Conservation (phyloP, 495 filamentous ascomycete genomes). For the Penicillium bialowiezense region DNA sequence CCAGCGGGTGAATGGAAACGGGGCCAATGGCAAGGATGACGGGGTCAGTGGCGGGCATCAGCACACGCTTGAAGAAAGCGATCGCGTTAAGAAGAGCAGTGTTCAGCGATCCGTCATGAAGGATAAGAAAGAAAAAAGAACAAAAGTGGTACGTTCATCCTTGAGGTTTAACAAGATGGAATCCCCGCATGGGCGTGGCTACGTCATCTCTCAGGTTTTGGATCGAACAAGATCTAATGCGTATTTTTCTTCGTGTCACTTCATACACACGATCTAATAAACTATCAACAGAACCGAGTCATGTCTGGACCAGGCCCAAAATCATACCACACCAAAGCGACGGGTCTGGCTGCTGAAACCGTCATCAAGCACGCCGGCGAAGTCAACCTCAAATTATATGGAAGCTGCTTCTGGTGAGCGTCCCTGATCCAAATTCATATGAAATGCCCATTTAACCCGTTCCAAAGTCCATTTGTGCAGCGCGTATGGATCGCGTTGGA, state of each 20-base stretch:
- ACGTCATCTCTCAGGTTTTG: slow-evolving; percentile 19
- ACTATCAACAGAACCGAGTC: slow-evolving; percentile 18
- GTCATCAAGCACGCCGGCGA: slow-evolving; percentile 68
- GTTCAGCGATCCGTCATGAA: slow-evolving; percentile 65
- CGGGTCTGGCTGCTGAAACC: slow-evolving; percentile 72
- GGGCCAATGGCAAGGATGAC: slow-evolving; percentile 68
- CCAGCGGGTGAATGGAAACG: slow-evolving; percentile 75
- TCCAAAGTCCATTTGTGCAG: slow-evolving; percentile 73
- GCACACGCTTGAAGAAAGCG: slow-evolving; percentile 74
- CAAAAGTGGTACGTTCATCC: slow-evolving; percentile 54
- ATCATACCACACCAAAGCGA: slow-evolving; percentile 79
- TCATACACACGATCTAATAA: no score
- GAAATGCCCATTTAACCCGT: slow-evolving; percentile 17
- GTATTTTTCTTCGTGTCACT: no score
- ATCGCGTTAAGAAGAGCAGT: slow-evolving; percentile 83
- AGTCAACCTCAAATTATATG: slow-evolving; percentile 75
- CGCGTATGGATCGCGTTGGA: slow-evolving; percentile 97
- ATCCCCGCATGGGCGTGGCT: slow-evolving; percentile 18
- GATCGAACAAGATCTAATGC: no score
- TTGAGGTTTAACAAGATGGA: slow-evolving; percentile 2
- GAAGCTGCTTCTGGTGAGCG: slow-evolving; percentile 88
- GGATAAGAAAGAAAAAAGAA: slow-evolving; percentile 66
- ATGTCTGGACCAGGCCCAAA: slow-evolving; percentile 60
- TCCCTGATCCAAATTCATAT: background rate
- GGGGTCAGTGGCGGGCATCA: slow-evolving; percentile 66